A percentile compares a stretch with the other conserved stretches of the same genome.
Evolutionary conservation across 2,329 filamentous ascomycete genomes (phyloP).

Genomic region (Colletotrichum lentis): DNA sequence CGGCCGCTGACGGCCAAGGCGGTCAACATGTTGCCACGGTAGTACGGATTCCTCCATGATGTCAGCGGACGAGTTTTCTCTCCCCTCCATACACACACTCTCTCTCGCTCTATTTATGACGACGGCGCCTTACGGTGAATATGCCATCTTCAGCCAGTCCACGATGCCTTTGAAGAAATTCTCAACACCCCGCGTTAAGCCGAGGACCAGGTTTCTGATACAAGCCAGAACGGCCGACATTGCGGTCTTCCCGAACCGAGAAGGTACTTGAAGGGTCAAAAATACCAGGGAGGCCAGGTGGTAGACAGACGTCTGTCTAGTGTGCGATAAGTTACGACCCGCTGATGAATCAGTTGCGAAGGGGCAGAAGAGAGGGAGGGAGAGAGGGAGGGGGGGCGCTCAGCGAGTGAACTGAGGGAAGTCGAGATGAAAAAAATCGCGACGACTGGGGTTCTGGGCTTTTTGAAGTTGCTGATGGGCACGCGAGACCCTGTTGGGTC

Average conservation of each 20-base stretch:
- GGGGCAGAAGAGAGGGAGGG: too few species aligned
- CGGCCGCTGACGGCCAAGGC: conserved; percentile 9
- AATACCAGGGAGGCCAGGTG: not conserved
- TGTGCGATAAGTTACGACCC: not conserved
- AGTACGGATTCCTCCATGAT: conserved; percentile 22
- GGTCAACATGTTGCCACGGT: conserved; percentile 26
- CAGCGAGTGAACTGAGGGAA: not conserved
- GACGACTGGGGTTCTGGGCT: conserved; percentile 6
- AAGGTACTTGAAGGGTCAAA: not conserved
- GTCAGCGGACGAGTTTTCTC: conserved; percentile 1
- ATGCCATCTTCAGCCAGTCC: conserved; percentile 27
- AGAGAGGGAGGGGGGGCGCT: not conserved
- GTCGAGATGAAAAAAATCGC: conserved; percentile 18
- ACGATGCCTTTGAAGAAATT: conserved; percentile 15
- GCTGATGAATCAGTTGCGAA: not conserved
- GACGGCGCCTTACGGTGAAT: conserved; percentile 21
- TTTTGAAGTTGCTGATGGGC: not conserved
- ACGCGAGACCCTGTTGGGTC: not conserved
- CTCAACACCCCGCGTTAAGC: conserved; percentile 1
- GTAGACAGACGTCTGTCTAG: not conserved
- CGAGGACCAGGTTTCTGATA: conserved; percentile 3
- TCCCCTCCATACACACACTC: too few species aligned
- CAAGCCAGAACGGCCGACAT: conserved; percentile 18
- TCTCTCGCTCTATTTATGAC: not conserved
- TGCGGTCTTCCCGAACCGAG: not conserved